Evolutionary conservation across 345 rosid genomes (phyloP).

Genomic region (Gossypium longicalyx): DNA sequence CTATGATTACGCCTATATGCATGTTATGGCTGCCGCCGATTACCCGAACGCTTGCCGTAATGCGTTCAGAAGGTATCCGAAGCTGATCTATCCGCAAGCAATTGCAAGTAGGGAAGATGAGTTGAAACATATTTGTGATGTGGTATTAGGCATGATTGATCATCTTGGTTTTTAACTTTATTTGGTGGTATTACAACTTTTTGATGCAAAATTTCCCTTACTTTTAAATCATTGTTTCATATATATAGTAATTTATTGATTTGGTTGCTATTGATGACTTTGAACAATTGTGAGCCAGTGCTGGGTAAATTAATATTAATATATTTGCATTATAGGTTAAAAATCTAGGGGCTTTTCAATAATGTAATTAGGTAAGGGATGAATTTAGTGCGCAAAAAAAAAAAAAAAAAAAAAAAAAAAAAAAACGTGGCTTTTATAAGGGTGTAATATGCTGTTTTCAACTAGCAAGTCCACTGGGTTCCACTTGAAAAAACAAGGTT

Average conservation of each 20-base stretch:
- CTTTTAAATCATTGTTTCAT: not conserved
- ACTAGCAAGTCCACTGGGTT: too few relatives aligned
- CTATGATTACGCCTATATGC: constrained; percentile 69
- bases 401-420: too few relatives aligned
- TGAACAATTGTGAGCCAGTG: not conserved
- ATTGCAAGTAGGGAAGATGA: constrained; percentile 59
- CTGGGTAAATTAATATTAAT: too few relatives aligned
- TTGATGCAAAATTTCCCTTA: not conserved
- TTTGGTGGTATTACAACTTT: too few relatives aligned
- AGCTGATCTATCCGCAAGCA: constrained; percentile 55
- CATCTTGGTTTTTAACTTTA: constrained; percentile 24
- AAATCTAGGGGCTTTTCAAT: too few relatives aligned
- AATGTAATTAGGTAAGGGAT: too few relatives aligned
- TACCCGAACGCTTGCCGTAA: constrained; percentile 67
- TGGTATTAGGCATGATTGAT: constrained; percentile 58
- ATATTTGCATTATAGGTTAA: too few relatives aligned
- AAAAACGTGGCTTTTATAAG: too few relatives aligned
- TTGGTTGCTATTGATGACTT: not conserved
- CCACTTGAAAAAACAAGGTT: too few relatives aligned
- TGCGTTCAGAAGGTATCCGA: constrained; percentile 41
- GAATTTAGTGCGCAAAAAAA: too few relatives aligned
- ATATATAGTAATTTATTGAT: too few relatives aligned
- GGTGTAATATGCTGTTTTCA: too few relatives aligned
- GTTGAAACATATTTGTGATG: constrained; percentile 64
- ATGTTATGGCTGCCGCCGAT: constrained; percentile 61